Conservation (phyloP, 164 flowering plant genomes). For the grape (Vitis vinifera) region DNA sequence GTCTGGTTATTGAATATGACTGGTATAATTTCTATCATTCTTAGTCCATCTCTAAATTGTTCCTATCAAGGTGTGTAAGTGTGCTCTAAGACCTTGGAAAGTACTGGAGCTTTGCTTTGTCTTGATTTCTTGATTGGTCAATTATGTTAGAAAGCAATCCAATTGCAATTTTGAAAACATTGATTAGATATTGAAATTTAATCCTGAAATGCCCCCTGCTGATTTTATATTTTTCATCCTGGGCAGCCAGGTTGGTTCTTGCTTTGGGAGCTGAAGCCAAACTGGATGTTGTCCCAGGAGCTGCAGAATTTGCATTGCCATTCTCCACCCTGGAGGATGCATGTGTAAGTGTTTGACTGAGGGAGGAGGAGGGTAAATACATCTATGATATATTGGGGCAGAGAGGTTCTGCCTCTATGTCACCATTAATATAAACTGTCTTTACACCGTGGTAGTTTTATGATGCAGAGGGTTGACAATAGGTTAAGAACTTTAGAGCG, state of each 20-base stretch:
- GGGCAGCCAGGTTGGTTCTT: slow-evolving; percentile 99
- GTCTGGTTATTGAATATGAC: slow-evolving; percentile 84
- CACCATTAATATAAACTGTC: not conserved
- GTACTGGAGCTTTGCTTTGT: not conserved
- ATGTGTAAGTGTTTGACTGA: slow-evolving; percentile 41
- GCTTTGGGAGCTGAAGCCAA: slow-evolving; percentile 94
- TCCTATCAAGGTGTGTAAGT: not conserved
- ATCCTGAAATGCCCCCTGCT: slow-evolving; percentile 2
- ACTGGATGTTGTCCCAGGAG: slow-evolving; percentile 89
- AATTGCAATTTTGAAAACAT: not conserved
- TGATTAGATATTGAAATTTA: not conserved
- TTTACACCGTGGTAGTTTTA: not conserved
- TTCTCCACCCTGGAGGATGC: slow-evolving; percentile 93
- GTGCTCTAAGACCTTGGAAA: not conserved
- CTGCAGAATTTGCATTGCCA: slow-evolving; percentile 81
- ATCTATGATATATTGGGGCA: not conserved
- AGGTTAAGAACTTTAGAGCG: slow-evolving; percentile 66
- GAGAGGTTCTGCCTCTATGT: not conserved
- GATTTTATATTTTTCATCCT: slow-evolving; percentile 28
- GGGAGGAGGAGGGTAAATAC: not conserved
- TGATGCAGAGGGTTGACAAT: slow-evolving; percentile 66
- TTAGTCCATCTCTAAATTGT: not conserved
- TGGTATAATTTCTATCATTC: slow-evolving; percentile 53
- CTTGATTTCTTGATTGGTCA: not conserved
- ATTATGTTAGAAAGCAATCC: not conserved